Percentiles rank a stretch among this genome's conserved stretches.
Evolutionary conservation across 768 basidiomycete genomes (phyloP).

Genomic region (Sarcodon aspratus): DNA sequence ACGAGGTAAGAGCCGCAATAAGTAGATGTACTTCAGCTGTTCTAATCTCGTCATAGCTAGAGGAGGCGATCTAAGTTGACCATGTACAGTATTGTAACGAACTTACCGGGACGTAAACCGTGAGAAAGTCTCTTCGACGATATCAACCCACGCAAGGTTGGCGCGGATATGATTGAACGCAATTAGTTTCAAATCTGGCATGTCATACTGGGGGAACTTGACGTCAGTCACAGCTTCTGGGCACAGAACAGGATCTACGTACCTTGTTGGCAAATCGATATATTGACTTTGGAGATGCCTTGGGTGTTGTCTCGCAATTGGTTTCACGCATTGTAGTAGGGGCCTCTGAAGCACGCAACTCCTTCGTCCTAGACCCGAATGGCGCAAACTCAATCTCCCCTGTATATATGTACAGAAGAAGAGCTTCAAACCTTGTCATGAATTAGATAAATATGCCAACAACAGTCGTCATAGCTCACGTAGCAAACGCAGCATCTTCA

Average conservation of each 20-base stretch:
- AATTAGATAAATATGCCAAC: too few species aligned
- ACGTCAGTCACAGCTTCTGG: too few species aligned
- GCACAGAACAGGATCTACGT: too few species aligned
- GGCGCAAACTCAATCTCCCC: slow-evolving; percentile 7
- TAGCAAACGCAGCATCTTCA: too few species aligned
- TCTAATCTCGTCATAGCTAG: too few species aligned
- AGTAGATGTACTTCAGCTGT: too few species aligned
- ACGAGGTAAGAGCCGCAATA: too few species aligned
- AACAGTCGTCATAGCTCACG: too few species aligned
- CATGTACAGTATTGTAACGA: too few species aligned
- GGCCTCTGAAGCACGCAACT: too few species aligned
- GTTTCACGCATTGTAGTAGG: too few species aligned
- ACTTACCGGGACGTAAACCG: background rate
- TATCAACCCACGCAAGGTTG: background rate
- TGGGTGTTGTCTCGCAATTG: background rate
- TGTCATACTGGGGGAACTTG: background rate
- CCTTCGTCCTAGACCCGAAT: slow-evolving; percentile 6
- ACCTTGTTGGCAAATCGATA: slow-evolving; percentile 31
- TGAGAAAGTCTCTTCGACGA: background rate
- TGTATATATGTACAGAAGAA: slow-evolving; percentile 10
- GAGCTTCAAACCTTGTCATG: slow-evolving; percentile 7
- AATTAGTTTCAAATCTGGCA: background rate
- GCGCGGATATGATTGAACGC: background rate
- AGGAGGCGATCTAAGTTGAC: too few species aligned
- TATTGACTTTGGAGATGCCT: slow-evolving; percentile 33